Percentiles rank a stretch among this genome's conserved stretches.
phyloP scores from a whole-genome alignment of 148 eudicot genomes.

The Rhododendron molle region DNA sequence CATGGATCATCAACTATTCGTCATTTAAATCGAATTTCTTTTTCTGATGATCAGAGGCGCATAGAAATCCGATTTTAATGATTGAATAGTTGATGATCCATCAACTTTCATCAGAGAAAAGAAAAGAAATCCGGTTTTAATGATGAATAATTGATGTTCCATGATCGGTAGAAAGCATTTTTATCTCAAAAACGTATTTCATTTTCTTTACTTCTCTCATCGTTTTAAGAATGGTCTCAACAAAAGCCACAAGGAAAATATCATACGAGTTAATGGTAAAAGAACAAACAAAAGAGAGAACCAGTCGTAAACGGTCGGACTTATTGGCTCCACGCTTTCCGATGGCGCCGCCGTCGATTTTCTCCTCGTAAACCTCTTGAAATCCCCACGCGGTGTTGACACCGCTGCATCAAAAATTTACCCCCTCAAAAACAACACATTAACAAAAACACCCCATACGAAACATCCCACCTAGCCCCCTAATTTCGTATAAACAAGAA shows the following conservation, averaged over 20 bases:
- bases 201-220: too few relatives aligned
- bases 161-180: too few relatives aligned
- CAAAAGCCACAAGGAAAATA: background rate
- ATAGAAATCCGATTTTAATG: background rate
- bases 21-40: background rate
- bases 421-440: background rate
- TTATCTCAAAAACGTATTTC: too few relatives aligned
- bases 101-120: too few relatives aligned
- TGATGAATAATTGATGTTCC: too few relatives aligned
- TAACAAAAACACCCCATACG: background rate
- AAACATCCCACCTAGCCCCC: too few relatives aligned
- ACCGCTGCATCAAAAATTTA: conserved; percentile 24
- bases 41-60: background rate
- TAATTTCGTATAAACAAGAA: too few relatives aligned
- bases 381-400: conserved; percentile 32
- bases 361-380: conserved; percentile 43
- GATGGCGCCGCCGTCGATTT: conserved; percentile 24
- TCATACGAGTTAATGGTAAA: background rate
- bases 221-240: background rate
- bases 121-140: too few relatives aligned
- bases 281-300: conserved; percentile 7
- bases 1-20: background rate
- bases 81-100: too few relatives aligned
- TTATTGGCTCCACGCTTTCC: conserved; percentile 26
- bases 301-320: conserved; percentile 66